Base-by-base conservation (phyloP, 257 asterid genomes). In the Lithospermum erythrorhizon region DNA sequence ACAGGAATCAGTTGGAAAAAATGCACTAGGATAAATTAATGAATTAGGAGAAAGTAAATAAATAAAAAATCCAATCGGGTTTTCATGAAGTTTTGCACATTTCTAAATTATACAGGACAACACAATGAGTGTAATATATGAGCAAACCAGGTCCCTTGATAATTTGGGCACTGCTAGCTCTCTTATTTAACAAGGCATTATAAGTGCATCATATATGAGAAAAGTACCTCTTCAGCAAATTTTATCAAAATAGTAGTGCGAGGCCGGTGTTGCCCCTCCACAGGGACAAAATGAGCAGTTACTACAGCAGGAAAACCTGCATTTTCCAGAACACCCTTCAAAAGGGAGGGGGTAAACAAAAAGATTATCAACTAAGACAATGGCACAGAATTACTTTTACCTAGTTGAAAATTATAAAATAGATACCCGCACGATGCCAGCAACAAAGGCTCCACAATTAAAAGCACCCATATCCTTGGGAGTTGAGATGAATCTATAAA, bases 391-490 rank as follows among this genome's bases (percentile, higher is more conserved):
- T 8, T 32, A 41, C 0, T 11, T 29, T 45, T 32, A 69, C 32
- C 53, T 19, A 61, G 47, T 62, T 24, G 35, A 35, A 63, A 47
- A 55, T 22, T 52, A 65, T 70, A 62, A 25, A 24, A 59, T 56
- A 64, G 63, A 55, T 79, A 90, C 98, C 94, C 81, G 81, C 65
- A 91, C 98, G 58, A 91, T 82, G 64, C 95, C 98, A 65, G 98
- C 98, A 72, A 82, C 96, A 57, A 91, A 91, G 60, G 96, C 98
- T 71, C 98, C 98, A 17, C 98, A 91, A 72, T 88, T 91, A 62
- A 88, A 88, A 63, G 95, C 95, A 18, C 96, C 98, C 96, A 88
- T 91, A 76, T 91, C 98, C 65, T 91, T 91, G 51, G 98, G 95
- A 70, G 84, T 75, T 19, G 98, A 91, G 67, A 91, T 88, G 78